Conservation (phyloP, 2,329 filamentous ascomycete species). For the Septoria linicola region DNA sequence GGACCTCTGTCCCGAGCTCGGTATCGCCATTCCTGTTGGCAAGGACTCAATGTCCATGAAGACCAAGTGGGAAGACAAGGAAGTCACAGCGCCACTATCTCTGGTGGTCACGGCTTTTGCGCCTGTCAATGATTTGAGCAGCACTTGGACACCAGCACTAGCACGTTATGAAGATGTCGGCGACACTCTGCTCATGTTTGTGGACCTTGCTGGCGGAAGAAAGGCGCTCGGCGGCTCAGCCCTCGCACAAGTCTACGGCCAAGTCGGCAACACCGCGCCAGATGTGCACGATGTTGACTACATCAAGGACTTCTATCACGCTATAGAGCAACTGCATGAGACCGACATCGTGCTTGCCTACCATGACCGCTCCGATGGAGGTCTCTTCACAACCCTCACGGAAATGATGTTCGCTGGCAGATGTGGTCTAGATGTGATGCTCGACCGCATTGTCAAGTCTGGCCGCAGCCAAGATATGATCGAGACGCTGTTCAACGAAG, state of each 20-base stretch:
- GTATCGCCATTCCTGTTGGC: conserved; percentile 89
- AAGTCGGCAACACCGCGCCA: conserved; percentile 79
- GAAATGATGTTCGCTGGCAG: conserved; percentile 99
- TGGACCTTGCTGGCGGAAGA: conserved; percentile 80
- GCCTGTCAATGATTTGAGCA: conserved; percentile 74
- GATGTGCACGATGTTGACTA: conserved; percentile 80
- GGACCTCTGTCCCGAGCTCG: conserved; percentile 86
- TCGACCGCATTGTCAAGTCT: conserved; percentile 70
- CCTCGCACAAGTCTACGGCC: conserved; percentile 82
- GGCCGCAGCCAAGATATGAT: conserved; percentile 60
- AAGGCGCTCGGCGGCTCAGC: conserved; percentile 87
- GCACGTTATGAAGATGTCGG: conserved; percentile 81
- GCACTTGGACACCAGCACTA: conserved; percentile 92
- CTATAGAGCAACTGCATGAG: conserved; percentile 67
- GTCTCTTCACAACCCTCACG: conserved; percentile 81
- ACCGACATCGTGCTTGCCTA: conserved; percentile 80
- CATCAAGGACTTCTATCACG: conserved; percentile 89
- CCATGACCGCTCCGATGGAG: conserved; percentile 91
- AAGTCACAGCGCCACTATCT: conserved; percentile 88
- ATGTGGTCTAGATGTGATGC: conserved; percentile 79
- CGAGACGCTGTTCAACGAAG: conserved; percentile 88
- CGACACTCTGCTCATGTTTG: conserved; percentile 82
- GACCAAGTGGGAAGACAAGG: conserved; percentile 85
- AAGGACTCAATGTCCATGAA: conserved; percentile 99
- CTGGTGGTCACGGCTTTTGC: conserved; percentile 89